phyloP scores from a whole-genome alignment of 345 rosid species.

The Abelmoschus esculentus region DNA sequence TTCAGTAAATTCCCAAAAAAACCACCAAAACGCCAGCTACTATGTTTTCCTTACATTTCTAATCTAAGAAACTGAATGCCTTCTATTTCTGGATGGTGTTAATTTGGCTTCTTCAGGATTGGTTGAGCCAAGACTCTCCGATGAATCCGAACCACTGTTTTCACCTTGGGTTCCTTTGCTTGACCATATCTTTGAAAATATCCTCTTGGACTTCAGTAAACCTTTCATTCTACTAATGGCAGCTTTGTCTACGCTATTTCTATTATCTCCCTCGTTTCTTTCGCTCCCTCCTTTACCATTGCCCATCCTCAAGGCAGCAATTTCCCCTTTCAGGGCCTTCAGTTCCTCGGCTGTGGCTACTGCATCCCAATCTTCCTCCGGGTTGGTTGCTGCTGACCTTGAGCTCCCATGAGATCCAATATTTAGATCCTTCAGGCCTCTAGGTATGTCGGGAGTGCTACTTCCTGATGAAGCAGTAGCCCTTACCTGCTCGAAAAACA shows the following conservation, averaged over 20 bases:
- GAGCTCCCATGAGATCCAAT: slow-evolving; percentile 55
- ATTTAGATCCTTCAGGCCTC: slow-evolving; percentile 43
- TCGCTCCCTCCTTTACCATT: slow-evolving; percentile 28
- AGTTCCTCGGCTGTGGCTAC: slow-evolving; percentile 70
- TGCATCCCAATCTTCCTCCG: slow-evolving; percentile 82
- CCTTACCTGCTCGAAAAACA: slow-evolving; percentile 77
- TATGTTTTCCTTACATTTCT: slow-evolving; percentile 6
- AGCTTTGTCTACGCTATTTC: slow-evolving; percentile 28
- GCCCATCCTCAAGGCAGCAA: slow-evolving; percentile 48
- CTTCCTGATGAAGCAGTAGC: slow-evolving; percentile 67
- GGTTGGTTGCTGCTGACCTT: slow-evolving; percentile 53
- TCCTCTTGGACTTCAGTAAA: slow-evolving; percentile 62
- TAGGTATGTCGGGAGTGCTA: slow-evolving; percentile 75
- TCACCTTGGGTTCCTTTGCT: slow-evolving; percentile 51
- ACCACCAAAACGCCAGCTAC: slow-evolving; percentile 3
- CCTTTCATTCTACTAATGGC: slow-evolving; percentile 53
- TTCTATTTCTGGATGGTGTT: slow-evolving; percentile 64
- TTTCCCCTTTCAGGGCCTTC: slow-evolving; percentile 54
- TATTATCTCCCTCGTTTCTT: slow-evolving; percentile 32
- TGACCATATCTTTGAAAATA: slow-evolving; percentile 48
- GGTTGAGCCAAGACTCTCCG: slow-evolving; percentile 59
- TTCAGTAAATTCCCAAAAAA: slow-evolving; percentile 9
- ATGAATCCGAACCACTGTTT: slow-evolving; percentile 71
- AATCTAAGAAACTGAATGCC: slow-evolving; percentile 60
- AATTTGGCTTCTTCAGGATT: slow-evolving; percentile 45